Evolutionary conservation across 345 rosid genomes (phyloP).

Genomic region (Camelina neglecta): DNA sequence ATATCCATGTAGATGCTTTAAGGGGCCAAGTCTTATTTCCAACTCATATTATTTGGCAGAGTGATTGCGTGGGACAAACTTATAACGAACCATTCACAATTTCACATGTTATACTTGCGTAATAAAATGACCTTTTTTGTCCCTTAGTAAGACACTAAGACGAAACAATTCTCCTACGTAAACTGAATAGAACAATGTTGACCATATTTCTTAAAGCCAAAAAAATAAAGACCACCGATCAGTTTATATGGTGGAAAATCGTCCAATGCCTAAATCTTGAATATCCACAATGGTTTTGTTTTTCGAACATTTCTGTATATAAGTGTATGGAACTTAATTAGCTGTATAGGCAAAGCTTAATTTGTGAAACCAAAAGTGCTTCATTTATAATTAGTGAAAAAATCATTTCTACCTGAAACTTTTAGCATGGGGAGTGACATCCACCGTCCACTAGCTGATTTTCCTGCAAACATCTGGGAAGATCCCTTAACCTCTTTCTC

Average conservation of each 20-base stretch:
- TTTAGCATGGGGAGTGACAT: conserved; percentile 18
- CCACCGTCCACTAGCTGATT: conserved; percentile 24
- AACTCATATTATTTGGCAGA: too few relatives aligned
- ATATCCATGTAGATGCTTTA: too few relatives aligned
- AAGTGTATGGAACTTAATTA: not conserved
- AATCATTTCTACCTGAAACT: not conserved
- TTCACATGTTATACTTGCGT: too few relatives aligned
- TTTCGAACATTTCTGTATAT: not conserved
- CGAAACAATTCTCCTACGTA: too few relatives aligned
- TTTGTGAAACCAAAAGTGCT: not conserved
- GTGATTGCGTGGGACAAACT: too few relatives aligned
- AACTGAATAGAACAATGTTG: too few relatives aligned
- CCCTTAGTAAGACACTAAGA: too few relatives aligned
- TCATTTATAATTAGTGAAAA: not conserved
- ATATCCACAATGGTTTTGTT: not conserved
- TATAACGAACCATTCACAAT: too few relatives aligned
- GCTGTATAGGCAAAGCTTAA: not conserved
- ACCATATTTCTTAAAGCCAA: not conserved
- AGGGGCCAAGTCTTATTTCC: too few relatives aligned
- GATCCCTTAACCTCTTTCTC: conserved; percentile 17
- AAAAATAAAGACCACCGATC: not conserved
- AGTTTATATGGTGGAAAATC: not conserved
- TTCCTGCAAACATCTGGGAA: conserved; percentile 19
- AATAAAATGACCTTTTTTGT: too few relatives aligned
- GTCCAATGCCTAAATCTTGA: not conserved